Base-by-base conservation (phyloP, 805 yeast genomes). In the Nakazawaea laoshanensis region DNA sequence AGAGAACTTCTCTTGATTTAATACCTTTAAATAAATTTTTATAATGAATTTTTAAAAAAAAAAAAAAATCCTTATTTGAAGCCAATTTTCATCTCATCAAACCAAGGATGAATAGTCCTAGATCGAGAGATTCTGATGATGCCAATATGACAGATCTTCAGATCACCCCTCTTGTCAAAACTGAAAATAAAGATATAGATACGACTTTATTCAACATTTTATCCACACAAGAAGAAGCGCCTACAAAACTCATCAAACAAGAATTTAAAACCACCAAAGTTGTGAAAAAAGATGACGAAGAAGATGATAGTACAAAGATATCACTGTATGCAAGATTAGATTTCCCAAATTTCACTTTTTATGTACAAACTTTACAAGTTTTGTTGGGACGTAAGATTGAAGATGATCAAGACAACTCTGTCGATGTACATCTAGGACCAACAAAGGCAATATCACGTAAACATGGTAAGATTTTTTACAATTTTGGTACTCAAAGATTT, bases 381-480 rank as follows among this genome's bases (percentile, higher is more conserved):
- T 71, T 89, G 7, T 63, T 92, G 27, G 98, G 98, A n/a, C 68
- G 98, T 45, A 70, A 84, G 38, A 81, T 88, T 7, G 89, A 80
- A 46, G 73, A 77, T 35, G 80, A 80, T 43, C 49, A 51, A 12
- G 61, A 81, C 46, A 35, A 30, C 29, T 70, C 83, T 4, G 84
- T 89, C 8, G 98, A 89, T 59, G 95, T 92, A 27, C 95, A 92
- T 60, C 58, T 92, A 27, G 95, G 96, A 7, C 75, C 84, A 10
- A 83, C 88, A 26, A 92, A 92, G 60, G 94, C 96, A 7, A 86
- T 92, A 12, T 86, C 96, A 5, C 63, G 98, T 50, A 67, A 86
- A 38, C 98, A 92, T 56, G 98, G 97, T 4, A 88, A 85, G 56
- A 89, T 92, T 11, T 89, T 88, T 53, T 92, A 89, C 61, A 92